These are phyloP conservation scores for Picocystis salinarum DNA, from an alignment of 139 green algal genomes.

Conservation along the genomic window DNA sequence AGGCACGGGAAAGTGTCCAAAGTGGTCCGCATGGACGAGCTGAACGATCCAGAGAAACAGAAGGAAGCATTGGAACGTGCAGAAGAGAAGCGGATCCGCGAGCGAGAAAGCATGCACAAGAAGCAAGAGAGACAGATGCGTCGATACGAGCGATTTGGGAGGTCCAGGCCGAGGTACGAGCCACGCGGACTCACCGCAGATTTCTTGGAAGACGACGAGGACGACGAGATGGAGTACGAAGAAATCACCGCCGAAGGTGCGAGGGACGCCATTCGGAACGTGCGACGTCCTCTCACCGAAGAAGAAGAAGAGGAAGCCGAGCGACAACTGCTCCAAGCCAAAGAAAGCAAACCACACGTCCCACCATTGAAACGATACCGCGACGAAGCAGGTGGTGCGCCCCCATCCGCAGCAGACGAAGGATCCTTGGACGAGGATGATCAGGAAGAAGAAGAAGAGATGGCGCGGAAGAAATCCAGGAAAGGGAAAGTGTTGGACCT, in stretches of 20 bases:
- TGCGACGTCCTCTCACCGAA: no score
- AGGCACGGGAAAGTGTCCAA: slow-evolving; percentile 17
- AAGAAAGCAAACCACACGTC: no score
- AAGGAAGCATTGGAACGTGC: not conserved
- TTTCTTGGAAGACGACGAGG: not conserved
- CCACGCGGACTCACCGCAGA: not conserved
- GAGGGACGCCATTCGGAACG: not conserved
- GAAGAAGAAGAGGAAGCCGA: slow-evolving; percentile 5
- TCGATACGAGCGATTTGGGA: slow-evolving; percentile 1
- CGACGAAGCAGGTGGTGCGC: no score
- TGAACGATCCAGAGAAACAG: slow-evolving; percentile 7
- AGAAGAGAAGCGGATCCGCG: slow-evolving; percentile 10
- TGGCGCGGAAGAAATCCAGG: not conserved
- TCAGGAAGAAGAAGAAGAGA: slow-evolving; percentile 2
- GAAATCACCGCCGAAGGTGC: not conserved
- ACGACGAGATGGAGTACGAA: slow-evolving; percentile 6
- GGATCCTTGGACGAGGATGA: no score
- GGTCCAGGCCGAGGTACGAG: not conserved
- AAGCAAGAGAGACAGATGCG: slow-evolving; percentile 7
- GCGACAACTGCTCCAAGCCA: slow-evolving; percentile 6
- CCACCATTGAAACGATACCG: no score
- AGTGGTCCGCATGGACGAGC: slow-evolving; percentile 8
- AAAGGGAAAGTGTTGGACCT: not conserved
- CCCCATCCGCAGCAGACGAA: no score
- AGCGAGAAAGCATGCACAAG: slow-evolving; percentile 1